phyloP scores from a whole-genome alignment of 2,329 filamentous ascomycete species.

The Aspergillus awamori region DNA sequence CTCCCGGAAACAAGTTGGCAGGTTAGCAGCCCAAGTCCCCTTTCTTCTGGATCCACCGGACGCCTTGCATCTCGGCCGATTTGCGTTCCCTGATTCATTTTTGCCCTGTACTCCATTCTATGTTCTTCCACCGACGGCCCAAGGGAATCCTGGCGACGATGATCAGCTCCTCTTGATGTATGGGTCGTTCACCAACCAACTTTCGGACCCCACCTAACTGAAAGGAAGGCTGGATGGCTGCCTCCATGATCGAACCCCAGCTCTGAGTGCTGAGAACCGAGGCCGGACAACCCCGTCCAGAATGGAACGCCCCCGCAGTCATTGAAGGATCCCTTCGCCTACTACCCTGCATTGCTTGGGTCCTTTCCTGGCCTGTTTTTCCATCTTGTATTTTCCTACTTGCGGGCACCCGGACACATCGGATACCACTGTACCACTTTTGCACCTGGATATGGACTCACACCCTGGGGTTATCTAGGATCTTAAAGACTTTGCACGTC shows the following conservation, averaged over 20 bases:
- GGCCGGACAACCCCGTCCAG: constrained; percentile 9
- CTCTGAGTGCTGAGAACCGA: constrained; percentile 4
- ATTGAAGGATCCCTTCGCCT: constrained; percentile 19
- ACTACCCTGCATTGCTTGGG: constrained; percentile 9
- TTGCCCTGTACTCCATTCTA: constrained; percentile 1
- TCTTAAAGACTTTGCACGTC: constrained; percentile 98
- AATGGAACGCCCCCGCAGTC: constrained; percentile 17
- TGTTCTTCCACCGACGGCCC: not conserved
- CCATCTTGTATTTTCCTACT: constrained; percentile 4
- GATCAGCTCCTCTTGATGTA: not conserved
- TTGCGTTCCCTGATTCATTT: constrained; percentile 20
- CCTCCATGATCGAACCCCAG: not conserved
- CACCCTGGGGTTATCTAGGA: constrained; percentile 82
- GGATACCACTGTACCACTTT: constrained; percentile 25
- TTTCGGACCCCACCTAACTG: not conserved
- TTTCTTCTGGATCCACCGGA: constrained; percentile 33
- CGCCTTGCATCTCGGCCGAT: constrained; percentile 20
- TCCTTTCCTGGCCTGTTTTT: not conserved
- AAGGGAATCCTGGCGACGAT: not conserved
- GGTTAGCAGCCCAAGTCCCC: constrained; percentile 70
- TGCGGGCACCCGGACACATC: constrained; percentile 11
- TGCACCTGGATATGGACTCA: constrained; percentile 71
- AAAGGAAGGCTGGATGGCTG: constrained; percentile 1
- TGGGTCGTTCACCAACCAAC: not conserved
- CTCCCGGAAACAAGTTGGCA: constrained; percentile 99